phyloP scores from a whole-genome alignment of 164 flowering plant species.

The Tetracentron sinense region DNA sequence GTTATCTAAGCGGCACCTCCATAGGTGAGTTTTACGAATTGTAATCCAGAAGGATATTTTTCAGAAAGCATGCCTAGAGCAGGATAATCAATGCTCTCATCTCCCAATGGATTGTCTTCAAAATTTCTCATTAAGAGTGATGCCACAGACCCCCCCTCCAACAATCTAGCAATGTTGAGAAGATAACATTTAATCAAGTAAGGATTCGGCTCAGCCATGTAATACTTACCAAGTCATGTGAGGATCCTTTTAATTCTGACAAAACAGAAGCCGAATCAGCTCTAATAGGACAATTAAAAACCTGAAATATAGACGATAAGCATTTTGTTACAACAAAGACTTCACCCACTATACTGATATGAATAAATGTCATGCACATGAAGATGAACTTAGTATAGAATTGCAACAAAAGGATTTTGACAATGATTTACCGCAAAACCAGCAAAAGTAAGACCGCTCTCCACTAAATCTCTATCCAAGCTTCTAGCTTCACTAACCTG shows the following conservation, averaged over 20 bases:
- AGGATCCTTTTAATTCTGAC: slow-evolving; percentile 73
- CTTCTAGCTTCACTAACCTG: slow-evolving; percentile 94
- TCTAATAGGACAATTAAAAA: slow-evolving; percentile 91
- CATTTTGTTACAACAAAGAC: slow-evolving; percentile 2
- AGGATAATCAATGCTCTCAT: background rate
- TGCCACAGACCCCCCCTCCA: background rate
- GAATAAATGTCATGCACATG: background rate
- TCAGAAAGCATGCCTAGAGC: background rate
- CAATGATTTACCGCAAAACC: slow-evolving; percentile 76
- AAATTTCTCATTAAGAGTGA: background rate
- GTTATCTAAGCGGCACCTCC: too few species aligned
- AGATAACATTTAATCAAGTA: background rate
- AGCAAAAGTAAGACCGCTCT: slow-evolving; percentile 79
- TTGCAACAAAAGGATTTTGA: background rate
- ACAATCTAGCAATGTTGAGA: slow-evolving; percentile 3
- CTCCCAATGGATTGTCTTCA: background rate
- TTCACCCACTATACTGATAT: background rate
- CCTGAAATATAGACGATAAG: slow-evolving; percentile 43
- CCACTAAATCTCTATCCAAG: slow-evolving; percentile 86
- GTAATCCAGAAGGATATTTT: too few species aligned
- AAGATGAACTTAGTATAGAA: background rate
- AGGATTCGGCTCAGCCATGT: background rate
- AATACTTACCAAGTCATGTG: slow-evolving; percentile 84
- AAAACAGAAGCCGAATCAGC: slow-evolving; percentile 77
- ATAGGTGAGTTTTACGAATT: too few species aligned